Evolutionary conservation across 1,139 yeast genomes (phyloP).

Genomic region (Hemisphaericaspora subhashii): DNA sequence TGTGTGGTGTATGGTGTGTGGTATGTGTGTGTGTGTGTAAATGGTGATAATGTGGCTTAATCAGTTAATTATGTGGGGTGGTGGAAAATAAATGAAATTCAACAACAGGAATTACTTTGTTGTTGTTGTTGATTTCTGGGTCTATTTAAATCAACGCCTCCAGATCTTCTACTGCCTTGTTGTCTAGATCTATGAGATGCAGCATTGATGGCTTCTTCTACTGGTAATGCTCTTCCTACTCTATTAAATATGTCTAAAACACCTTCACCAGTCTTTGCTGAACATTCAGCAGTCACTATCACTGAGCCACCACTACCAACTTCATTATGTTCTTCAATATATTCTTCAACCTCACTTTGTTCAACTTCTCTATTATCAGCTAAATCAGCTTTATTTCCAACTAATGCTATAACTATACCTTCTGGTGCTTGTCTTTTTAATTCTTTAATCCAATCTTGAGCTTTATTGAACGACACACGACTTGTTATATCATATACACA

Average conservation of each 20-base stretch:
- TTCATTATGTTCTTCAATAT: conserved; percentile 30
- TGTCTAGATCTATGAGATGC: conserved; percentile 28
- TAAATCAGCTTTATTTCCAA: conserved; percentile 86
- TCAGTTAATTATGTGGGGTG: too few relatives aligned
- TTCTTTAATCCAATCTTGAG: conserved; percentile 96
- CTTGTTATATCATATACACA: conserved; percentile 39
- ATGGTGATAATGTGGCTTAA: too few relatives aligned
- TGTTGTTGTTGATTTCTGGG: conserved; percentile 24
- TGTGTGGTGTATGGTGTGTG: too few relatives aligned
- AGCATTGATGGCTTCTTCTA: conserved; percentile 37
- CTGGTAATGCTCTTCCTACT: conserved; percentile 46
- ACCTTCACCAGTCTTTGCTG: conserved; percentile 50
- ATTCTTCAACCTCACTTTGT: conserved; percentile 35
- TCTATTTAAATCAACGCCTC: conserved; percentile 44
- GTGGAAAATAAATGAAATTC: too few relatives aligned
- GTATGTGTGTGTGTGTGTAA: too few relatives aligned
- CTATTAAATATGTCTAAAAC: conserved; percentile 43
- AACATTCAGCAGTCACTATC: conserved; percentile 42
- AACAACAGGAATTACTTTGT: conserved; percentile 30
- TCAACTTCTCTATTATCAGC: conserved; percentile 50
- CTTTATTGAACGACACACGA: conserved; percentile 72
- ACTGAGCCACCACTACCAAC: conserved; percentile 22
- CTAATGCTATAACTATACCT: conserved; percentile 81
- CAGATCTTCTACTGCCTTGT: conserved; percentile 25
- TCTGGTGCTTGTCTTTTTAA: conserved; percentile 86